These are phyloP conservation scores for Cladosporium sp. DNA, from an alignment of 2,329 filamentous ascomycete species.

Conservation along the genomic window DNA sequence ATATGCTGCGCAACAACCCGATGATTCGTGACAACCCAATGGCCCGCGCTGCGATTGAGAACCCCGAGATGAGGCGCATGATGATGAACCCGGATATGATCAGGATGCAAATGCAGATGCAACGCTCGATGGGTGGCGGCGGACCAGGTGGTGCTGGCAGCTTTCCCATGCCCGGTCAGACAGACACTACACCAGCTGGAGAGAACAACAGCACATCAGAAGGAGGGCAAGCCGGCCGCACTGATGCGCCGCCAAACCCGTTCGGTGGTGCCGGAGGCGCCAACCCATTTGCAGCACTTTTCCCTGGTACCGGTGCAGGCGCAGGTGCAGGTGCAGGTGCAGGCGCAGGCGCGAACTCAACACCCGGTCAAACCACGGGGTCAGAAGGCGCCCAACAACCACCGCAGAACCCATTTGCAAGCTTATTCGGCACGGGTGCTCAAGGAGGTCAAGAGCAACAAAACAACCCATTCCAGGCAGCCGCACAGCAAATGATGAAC, in stretches of 20 bases:
- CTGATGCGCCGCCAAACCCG: slow-evolving; percentile 38
- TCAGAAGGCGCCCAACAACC: slow-evolving; percentile 20
- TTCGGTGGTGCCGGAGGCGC: slow-evolving; percentile 37
- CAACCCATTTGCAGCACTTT: slow-evolving; percentile 61
- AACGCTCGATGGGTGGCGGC: slow-evolving; percentile 59
- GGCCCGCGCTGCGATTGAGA: slow-evolving; percentile 81
- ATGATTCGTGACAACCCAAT: slow-evolving; percentile 88
- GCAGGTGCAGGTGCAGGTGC: slow-evolving; percentile 22
- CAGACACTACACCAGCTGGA: slow-evolving; percentile 67
- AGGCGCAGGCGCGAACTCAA: slow-evolving; percentile 20
- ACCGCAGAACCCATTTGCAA: slow-evolving; percentile 63
- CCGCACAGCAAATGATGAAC: slow-evolving; percentile 48
- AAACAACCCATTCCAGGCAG: slow-evolving; percentile 48
- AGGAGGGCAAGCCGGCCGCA: slow-evolving; percentile 29
- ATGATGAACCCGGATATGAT: slow-evolving; percentile 87
- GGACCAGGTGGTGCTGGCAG: slow-evolving; percentile 45
- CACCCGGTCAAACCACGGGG: slow-evolving; percentile 16
- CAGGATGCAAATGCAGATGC: slow-evolving; percentile 77
- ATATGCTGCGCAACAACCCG: slow-evolving; percentile 62
- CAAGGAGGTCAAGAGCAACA: slow-evolving; percentile 20
- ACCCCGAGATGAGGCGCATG: slow-evolving; percentile 85
- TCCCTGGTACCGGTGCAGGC: slow-evolving; percentile 35
- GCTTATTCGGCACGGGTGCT: slow-evolving; percentile 50
- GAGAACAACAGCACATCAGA: slow-evolving; percentile 24
- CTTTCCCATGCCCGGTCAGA: slow-evolving; percentile 89